Conservation (phyloP, 1,139 yeast species). For the Taphrina betulina region DNA sequence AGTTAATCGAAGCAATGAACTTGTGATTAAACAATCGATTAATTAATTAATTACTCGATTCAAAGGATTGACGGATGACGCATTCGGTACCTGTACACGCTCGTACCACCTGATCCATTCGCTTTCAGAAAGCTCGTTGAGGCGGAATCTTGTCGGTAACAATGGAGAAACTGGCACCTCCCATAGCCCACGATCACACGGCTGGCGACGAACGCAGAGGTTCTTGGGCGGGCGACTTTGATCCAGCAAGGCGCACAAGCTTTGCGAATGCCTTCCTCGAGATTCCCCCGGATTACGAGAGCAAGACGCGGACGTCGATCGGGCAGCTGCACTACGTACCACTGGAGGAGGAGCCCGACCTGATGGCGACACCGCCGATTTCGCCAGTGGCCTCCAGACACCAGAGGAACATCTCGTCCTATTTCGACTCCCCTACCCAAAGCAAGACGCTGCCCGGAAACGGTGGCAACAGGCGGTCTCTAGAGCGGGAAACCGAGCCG, state of each 20-base stretch:
- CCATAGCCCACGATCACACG: too few species aligned
- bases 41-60: too few species aligned
- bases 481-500: not conserved
- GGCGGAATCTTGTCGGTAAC: too few species aligned
- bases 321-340: constrained; percentile 10
- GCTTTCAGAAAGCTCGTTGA: too few species aligned
- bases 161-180: too few species aligned
- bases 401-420: not conserved
- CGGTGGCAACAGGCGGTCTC: not conserved
- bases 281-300: constrained; percentile 3
- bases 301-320: not conserved
- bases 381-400: not conserved
- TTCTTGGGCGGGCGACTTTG: constrained; percentile 19
- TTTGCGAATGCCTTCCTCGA: constrained; percentile 19
- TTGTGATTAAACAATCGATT: too few species aligned
- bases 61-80: too few species aligned
- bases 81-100: too few species aligned
- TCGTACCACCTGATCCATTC: too few species aligned
- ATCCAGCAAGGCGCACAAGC: constrained; percentile 8
- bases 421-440: constrained; percentile 9
- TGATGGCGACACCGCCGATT: constrained; percentile 17
- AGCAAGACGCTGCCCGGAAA: too few species aligned
- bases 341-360: constrained; percentile 14
- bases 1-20: too few species aligned
- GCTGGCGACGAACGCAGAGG: constrained; percentile 12